Evolutionary conservation across 2,329 filamentous ascomycete genomes (phyloP).

Genomic region (Mycosphaerelloides madeirae): DNA sequence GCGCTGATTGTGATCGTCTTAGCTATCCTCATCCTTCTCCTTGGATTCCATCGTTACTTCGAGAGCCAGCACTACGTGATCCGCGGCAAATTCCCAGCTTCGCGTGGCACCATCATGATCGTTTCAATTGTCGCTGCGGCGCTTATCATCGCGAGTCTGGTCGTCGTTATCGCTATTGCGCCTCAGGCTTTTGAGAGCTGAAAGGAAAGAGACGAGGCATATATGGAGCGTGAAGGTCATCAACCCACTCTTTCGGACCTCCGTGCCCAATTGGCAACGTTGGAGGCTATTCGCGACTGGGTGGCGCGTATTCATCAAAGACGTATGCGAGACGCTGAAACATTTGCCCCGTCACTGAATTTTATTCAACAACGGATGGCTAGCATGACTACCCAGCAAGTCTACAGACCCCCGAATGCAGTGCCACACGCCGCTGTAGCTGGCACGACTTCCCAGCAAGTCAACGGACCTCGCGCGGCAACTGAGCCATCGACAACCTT

Average conservation of each 20-base stretch:
- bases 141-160: conserved; percentile 55
- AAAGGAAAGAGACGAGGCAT: conserved; percentile 1
- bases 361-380: too few relatives aligned
- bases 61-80: conserved; percentile 76
- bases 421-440: too few relatives aligned
- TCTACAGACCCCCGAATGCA: too few relatives aligned
- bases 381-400: too few relatives aligned
- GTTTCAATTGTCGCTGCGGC: conserved; percentile 60
- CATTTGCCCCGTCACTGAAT: too few relatives aligned
- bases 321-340: too few relatives aligned
- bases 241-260: background rate
- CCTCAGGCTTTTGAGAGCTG: conserved; percentile 39
- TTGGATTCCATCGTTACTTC: conserved; percentile 76
- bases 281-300: too few relatives aligned
- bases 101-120: conserved; percentile 67
- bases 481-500: too few relatives aligned
- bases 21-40: conserved; percentile 66
- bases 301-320: too few relatives aligned
- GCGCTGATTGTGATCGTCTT: background rate
- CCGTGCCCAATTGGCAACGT: too few relatives aligned
- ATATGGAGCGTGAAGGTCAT: background rate
- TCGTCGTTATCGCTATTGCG: conserved; percentile 55
- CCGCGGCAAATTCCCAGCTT: conserved; percentile 72
- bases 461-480: too few relatives aligned
- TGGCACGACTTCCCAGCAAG: too few relatives aligned